Evolutionary conservation across 2,329 filamentous ascomycete genomes (phyloP), one percentile per base, ranked within the genome.

Genomic region (Aotearoamyces nothofagi): DNA sequence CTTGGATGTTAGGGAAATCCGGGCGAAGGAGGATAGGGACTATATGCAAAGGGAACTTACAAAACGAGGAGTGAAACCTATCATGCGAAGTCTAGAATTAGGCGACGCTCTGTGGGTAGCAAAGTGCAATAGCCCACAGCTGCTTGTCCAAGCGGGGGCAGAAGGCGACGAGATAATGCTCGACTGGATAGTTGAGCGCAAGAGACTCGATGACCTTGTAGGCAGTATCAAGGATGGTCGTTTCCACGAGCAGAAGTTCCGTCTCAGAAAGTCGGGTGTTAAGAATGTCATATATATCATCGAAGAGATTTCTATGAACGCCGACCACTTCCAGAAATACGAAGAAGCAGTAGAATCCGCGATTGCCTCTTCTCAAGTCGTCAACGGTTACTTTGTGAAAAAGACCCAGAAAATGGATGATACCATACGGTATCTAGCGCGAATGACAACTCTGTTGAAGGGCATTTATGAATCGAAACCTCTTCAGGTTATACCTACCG

Each of bases 241-340:
- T 3, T 87, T 84, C 41, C 76, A 78, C 40, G 81, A 90, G 48
- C 81, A 90, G 47, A 87, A 90, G 47, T 87, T 84, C 46, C 74
- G 81, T 1, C 61, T 87, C 8, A 66, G 67, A 31, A 70, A 70
- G 29, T 80, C 71, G 0, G 80, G 80, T 0, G 60, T 82, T n/a
- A 69, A 68, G 33, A 78, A 84, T 41, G 75, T 86, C 9, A 64
- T 82, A 20, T 90, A 87, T 44, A 61, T 90, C 14, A 65, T 90
- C 31, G 81, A 90, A 46, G 74, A 84, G 39, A 75, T 78, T 33
- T 47, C 63, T 8, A 61, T 82, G 45, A 63, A 73, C 24, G 45
- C 63, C 1, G 59, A 66, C 5, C 49, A 58, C 22, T 57, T 58
- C 19, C 53, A 60, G 14, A 67, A 64, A 35, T 74, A 76, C 42